These are phyloP conservation scores for Pestalotiopsis sp. DNA, from an alignment of 2,329 filamentous ascomycete genomes.

Conservation along the genomic window DNA sequence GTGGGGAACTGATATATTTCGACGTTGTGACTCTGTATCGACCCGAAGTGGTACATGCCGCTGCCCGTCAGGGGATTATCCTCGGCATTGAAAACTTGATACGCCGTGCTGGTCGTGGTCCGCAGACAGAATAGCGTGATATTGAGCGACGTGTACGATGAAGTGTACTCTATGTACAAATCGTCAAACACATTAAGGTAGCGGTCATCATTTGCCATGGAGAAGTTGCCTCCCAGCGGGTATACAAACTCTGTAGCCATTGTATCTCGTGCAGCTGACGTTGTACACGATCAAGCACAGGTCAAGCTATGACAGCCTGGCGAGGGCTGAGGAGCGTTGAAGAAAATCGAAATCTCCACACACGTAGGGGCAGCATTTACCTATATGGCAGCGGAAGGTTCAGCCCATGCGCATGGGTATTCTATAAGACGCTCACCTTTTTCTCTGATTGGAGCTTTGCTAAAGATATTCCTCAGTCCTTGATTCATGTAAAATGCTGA, in stretches of 20 bases:
- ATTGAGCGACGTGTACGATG: neutral
- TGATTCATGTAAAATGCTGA: neutral
- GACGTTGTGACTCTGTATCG: neutral
- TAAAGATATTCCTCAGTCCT: neutral
- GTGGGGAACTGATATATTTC: neutral
- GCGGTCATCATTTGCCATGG: neutral
- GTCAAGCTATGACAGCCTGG: neutral
- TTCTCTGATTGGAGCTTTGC: neutral
- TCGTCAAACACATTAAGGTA: neutral
- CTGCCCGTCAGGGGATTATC: neutral
- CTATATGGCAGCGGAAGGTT: neutral
- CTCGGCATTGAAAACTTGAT: neutral
- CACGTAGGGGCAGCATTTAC: neutral
- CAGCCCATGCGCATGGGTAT: neutral
- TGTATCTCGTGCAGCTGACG: neutral
- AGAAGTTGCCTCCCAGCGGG: neutral
- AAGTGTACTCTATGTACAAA: neutral
- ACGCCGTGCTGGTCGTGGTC: neutral
- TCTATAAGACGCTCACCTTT: neutral
- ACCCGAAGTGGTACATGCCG: neutral
- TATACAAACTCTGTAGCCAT: neutral
- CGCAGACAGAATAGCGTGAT: neutral
- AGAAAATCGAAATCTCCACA: neutral
- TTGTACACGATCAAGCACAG: neutral
- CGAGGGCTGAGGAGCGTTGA: neutral